Evolutionary conservation across 1,284 basidiomycete species (phyloP).

Genomic region (Porphyrellus sp.): DNA sequence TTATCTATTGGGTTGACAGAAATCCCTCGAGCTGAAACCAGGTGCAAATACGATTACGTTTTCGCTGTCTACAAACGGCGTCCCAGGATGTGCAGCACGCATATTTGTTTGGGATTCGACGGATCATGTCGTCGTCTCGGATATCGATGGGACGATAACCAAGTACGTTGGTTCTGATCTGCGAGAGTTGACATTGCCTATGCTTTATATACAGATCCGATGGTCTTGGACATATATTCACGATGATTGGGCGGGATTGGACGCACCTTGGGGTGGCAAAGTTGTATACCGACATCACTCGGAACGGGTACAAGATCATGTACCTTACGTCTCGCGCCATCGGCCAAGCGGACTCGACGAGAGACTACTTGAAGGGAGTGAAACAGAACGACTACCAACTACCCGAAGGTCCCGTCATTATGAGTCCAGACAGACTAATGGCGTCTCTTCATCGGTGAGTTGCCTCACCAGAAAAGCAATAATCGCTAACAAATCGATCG

Average conservation of each 20-base stretch:
- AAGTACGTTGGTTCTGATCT: constrained; percentile 55
- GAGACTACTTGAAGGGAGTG: constrained; percentile 93
- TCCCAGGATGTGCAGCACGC: constrained; percentile 84
- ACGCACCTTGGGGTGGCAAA: constrained; percentile 98
- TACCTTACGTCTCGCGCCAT: constrained; percentile 98
- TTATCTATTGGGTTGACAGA: constrained; percentile 45
- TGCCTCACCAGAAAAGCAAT: neutral
- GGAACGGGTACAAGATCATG: constrained; percentile 98
- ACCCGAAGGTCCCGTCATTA: constrained; percentile 97
- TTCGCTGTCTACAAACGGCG: constrained; percentile 87
- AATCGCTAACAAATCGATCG: neutral
- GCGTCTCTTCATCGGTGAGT: constrained; percentile 88
- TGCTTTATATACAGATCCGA: constrained; percentile 66
- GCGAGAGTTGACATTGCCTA: neutral
- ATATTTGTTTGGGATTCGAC: constrained; percentile 95
- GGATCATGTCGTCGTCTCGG: constrained; percentile 90
- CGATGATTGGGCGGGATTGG: constrained; percentile 99
- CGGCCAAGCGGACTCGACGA: constrained; percentile 95
- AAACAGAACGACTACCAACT: constrained; percentile 94
- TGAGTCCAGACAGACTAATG: constrained; percentile 97
- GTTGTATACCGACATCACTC: constrained; percentile 92
- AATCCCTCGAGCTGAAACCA: constrained; percentile 81
- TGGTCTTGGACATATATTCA: constrained; percentile 95
- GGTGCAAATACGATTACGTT: constrained; percentile 95
- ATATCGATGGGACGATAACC: constrained; percentile 99